A percentile compares a stretch with the other conserved stretches of the same genome.
phyloP scores from a whole-genome alignment of 345 rosid genomes.

The Microthlaspi erraticum region DNA sequence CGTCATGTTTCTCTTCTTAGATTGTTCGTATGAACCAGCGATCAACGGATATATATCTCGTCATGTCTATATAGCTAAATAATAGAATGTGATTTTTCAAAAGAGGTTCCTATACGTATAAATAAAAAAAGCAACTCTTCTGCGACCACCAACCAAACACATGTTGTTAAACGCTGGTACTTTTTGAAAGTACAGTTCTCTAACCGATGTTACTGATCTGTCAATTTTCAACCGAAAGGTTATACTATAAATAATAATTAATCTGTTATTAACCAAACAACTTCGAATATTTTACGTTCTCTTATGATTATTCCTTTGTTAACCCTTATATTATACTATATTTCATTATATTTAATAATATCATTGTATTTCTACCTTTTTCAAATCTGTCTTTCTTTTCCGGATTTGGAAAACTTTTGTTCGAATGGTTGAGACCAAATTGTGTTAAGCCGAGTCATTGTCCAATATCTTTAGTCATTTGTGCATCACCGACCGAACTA shows the following conservation, averaged over 20 bases:
- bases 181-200: conserved; percentile 38
- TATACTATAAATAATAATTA: background rate
- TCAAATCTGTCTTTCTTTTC: conserved; percentile 44
- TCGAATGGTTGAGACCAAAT: conserved; percentile 39
- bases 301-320: conserved; percentile 15
- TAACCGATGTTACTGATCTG: conserved; percentile 39
- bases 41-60: conserved; percentile 3
- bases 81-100: background rate
- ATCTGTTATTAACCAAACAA: conserved; percentile 11
- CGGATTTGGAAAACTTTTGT: conserved; percentile 45
- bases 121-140: conserved; percentile 23
- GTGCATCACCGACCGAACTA: conserved; percentile 39
- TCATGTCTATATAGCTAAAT: conserved; percentile 8
- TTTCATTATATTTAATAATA: background rate
- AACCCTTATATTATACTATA: conserved; percentile 14
- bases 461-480: conserved; percentile 39
- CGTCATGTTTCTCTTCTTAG: conserved; percentile 5
- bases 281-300: conserved; percentile 25
- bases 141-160: conserved; percentile 43
- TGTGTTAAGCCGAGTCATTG: conserved; percentile 39
- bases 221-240: conserved; percentile 33
- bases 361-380: conserved; percentile 18
- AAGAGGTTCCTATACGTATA: background rate
- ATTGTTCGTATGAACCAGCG: conserved; percentile 17
- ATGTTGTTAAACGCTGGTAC: conserved; percentile 38